These are phyloP conservation scores for Amanita exitialis DNA, from an alignment of 768 basidiomycete genomes.

Conservation along the genomic window DNA sequence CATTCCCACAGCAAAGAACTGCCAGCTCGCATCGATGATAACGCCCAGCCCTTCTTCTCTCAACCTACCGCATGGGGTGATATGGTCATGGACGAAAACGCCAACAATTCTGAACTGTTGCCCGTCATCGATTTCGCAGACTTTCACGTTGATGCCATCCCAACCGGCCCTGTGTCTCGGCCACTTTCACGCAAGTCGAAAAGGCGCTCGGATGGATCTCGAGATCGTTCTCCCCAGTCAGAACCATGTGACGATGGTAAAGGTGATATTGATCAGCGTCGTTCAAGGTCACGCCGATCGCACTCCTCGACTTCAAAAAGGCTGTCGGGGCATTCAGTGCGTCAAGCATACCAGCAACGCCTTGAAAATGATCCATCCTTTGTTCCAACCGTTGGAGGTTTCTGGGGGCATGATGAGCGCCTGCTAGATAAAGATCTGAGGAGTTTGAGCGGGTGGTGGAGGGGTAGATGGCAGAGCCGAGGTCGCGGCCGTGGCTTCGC, in stretches of 20 bases:
- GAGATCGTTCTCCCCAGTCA: constrained; percentile 3
- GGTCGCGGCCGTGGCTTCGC: constrained; percentile 49
- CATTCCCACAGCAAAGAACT: constrained; percentile 24
- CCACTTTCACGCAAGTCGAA: constrained; percentile 28
- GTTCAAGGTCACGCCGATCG: constrained; percentile 21
- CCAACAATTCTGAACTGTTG: constrained; percentile 53
- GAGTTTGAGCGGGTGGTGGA: constrained; percentile 83
- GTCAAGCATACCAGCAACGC: constrained; percentile 80
- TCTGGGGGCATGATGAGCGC: constrained; percentile 94
- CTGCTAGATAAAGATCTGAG: constrained; percentile 74
- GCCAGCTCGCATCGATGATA: constrained; percentile 19
- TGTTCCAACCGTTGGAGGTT: constrained; percentile 84
- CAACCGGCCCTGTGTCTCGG: constrained; percentile 13
- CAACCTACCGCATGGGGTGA: constrained; percentile 64
- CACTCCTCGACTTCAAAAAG: constrained; percentile 19
- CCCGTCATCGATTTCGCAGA: constrained; percentile 80
- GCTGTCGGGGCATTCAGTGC: constrained; percentile 48
- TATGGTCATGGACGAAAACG: constrained; percentile 69
- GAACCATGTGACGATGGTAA: constrained; percentile 13
- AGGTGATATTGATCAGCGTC: constrained; percentile 18
- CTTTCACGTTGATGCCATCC: constrained; percentile 30
- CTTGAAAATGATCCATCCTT: constrained; percentile 81
- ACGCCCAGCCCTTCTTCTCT: constrained; percentile 41
- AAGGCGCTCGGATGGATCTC: constrained; percentile 17
- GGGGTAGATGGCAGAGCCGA: constrained; percentile 66